Percentiles rank a stretch among this genome's conserved stretches.
These are phyloP conservation scores for Thraustotheca clavata DNA, from an alignment of 352 stramenopile species.

Conservation along the genomic window DNA sequence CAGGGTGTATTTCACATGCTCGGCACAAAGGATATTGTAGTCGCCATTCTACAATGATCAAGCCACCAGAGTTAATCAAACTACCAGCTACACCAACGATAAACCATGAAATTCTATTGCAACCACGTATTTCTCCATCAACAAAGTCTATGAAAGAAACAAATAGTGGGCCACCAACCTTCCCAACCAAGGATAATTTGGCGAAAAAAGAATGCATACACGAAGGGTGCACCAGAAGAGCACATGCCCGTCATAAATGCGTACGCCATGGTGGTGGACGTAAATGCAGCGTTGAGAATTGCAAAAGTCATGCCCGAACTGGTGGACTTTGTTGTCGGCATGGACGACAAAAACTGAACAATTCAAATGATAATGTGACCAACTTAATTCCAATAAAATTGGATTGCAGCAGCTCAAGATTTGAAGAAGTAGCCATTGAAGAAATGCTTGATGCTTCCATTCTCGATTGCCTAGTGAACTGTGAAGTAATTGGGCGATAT, in stretches of 20 bases:
- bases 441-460: background rate
- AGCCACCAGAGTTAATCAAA: background rate
- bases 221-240: background rate
- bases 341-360: background rate
- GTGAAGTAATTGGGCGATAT: background rate
- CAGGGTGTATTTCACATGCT: slow-evolving; percentile 4
- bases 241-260: background rate
- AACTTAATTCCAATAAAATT: background rate
- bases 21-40: background rate
- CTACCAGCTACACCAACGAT: background rate
- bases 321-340: slow-evolving; percentile 1
- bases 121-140: too few relatives aligned
- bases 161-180: background rate
- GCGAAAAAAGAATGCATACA: background rate
- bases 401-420: background rate
- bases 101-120: too few relatives aligned
- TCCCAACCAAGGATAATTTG: background rate
- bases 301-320: background rate
- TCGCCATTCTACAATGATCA: background rate
- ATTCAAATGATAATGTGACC: background rate
- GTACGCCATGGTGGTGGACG: background rate
- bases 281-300: background rate
- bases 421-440: background rate
- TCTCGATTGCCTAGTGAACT: background rate
- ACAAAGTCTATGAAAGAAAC: background rate